Base-by-base conservation (phyloP, 768 basidiomycete species). In the Rhodotorula diobovata region DNA sequence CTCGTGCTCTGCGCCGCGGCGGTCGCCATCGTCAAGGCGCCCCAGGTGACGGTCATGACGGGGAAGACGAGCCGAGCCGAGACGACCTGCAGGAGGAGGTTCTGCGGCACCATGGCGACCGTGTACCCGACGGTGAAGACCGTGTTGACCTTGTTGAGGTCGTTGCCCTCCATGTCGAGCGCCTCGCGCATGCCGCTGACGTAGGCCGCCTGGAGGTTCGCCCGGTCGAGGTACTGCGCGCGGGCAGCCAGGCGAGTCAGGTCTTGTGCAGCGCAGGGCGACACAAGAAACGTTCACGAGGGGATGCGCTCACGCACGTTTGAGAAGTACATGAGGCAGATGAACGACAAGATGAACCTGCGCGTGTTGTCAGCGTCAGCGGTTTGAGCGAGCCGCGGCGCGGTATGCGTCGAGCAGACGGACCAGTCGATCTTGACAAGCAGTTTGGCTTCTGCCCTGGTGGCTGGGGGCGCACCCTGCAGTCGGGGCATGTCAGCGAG, bases 181-280 rank as follows among this genome's bases (percentile, higher is more conserved):
- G 88, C 88, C 79, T 89, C 87, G 71, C 84, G 86, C 88, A 90
- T 89, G 12, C 89, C 89, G 10, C 87, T 88, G n/a, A 89, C 87
- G 79, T 88, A 89, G 20, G 89, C 89, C 79, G 35, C 15, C 4
- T 43, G 25, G 32, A 71, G 35, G 50, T 73, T 57, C 0, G 58
- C 69, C 15, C 67, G 67, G 32, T 68, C 67, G 50, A 69, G 57
- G 51, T 59, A 41, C n/a, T 23, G 50, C 18, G 23, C 43, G 15
- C 28, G 61, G 30, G 30, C 45, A 6, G 28, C n/a, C 23, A 62
- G 35, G n/a, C 45, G 25, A n/a, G n/a, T n/a, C n/a, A n/a, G n/a
- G n/a, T n/a, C n/a, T n/a, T n/a, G n/a, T n/a, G n/a, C n/a, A n/a
- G n/a, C n/a, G n/a, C n/a, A n/a, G n/a, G n/a, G n/a, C n/a, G n/a